A percentile compares a stretch with the other conserved stretches of the same genome.
Conservation (phyloP, 345 rosid species). For the Euphorbia tirucalli region DNA sequence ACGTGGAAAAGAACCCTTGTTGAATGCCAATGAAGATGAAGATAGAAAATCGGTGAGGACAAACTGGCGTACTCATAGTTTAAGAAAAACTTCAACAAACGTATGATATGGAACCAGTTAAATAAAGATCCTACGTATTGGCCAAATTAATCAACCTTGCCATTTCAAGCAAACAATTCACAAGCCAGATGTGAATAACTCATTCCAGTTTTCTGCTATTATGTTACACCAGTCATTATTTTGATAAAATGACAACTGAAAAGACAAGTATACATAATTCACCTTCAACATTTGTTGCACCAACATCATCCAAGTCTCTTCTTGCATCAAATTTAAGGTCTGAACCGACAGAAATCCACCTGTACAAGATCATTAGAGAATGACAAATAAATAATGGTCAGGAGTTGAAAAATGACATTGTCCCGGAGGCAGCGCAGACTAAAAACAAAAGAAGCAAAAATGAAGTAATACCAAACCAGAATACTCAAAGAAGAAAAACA, state of each 20-base stretch:
- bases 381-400: constrained; percentile 15
- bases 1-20: too few species aligned
- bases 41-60: not conserved
- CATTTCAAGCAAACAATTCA: constrained; percentile 1
- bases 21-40: too few species aligned
- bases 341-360: constrained; percentile 99
- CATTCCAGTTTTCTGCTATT: not conserved
- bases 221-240: not conserved
- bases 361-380: constrained; percentile 35
- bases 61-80: not conserved
- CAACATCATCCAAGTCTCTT: constrained; percentile 97
- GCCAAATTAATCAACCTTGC: not conserved
- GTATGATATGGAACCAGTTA: not conserved
- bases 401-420: not conserved
- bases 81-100: not conserved
- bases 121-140: not conserved
- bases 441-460: not conserved
- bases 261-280: constrained; percentile 4
- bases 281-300: constrained; percentile 81
- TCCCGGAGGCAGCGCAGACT: not conserved
- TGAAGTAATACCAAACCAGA: not conserved
- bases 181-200: not conserved
- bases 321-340: constrained; percentile 95
- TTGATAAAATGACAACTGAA: not conserved
- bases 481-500: not conserved